phyloP scores from a whole-genome alignment of 2,329 filamentous ascomycete genomes.

The Phialophora verrucosa region DNA sequence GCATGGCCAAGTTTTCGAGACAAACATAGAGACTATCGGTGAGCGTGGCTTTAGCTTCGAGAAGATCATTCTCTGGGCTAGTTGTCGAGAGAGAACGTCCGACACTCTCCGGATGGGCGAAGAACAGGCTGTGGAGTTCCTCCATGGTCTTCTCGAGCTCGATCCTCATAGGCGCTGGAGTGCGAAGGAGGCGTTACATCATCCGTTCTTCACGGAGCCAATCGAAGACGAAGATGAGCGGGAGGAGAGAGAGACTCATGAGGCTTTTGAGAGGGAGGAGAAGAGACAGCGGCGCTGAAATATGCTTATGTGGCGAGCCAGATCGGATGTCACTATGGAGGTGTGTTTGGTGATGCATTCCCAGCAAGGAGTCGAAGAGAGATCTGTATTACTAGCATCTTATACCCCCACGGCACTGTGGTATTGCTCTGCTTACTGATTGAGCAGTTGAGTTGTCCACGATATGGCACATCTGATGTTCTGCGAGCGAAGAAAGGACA shows the following conservation, averaged over 20 bases:
- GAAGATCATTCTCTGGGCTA: constrained; percentile 95
- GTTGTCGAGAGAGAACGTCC: constrained; percentile 71
- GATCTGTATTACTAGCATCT: constrained; percentile 32
- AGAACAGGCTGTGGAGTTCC: constrained; percentile 52
- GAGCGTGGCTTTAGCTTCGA: constrained; percentile 84
- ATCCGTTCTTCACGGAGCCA: constrained; percentile 53
- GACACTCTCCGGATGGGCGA: constrained; percentile 52
- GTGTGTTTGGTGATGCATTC: constrained; percentile 15
- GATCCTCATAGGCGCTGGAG: constrained; percentile 51
- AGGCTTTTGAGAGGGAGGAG: constrained; percentile 28
- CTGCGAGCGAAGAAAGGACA: constrained; percentile 9
- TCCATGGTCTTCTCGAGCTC: constrained; percentile 52
- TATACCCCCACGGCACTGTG: constrained; percentile 28
- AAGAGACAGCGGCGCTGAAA: constrained; percentile 19
- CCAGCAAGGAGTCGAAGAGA: constrained; percentile 5
- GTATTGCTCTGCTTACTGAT: constrained; percentile 20
- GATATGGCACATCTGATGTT: neutral
- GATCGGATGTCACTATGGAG: neutral
- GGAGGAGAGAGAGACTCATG: constrained; percentile 35
- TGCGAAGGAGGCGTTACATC: constrained; percentile 51
- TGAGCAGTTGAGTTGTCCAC: neutral
- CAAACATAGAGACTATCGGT: constrained; percentile 87
- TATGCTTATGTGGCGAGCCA: neutral
- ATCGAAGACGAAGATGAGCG: constrained; percentile 41
- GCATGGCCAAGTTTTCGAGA: constrained; percentile 91